Evolutionary conservation across 2,329 filamentous ascomycete species (phyloP).

Genomic region (Ophiostoma fasciatum): DNA sequence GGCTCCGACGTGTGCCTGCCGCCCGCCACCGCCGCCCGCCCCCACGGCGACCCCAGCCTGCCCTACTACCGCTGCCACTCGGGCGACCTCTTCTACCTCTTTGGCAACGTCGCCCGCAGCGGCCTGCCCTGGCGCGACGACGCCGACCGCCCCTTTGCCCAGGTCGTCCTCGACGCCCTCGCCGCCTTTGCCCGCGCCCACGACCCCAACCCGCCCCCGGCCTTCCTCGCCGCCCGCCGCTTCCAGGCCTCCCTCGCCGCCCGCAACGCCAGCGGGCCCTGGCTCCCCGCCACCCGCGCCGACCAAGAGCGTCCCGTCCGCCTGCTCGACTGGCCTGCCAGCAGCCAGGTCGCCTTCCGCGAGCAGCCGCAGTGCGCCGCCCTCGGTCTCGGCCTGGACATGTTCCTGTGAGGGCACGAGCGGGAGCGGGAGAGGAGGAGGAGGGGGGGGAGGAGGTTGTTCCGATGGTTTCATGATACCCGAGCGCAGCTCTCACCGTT

Average conservation of each 20-base stretch:
- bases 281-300: constrained; percentile 22
- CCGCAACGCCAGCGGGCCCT: constrained; percentile 16
- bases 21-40: constrained; percentile 20
- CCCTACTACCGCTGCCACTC: constrained; percentile 41
- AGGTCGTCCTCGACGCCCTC: constrained; percentile 31
- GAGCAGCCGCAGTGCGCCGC: constrained; percentile 36
- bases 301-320: constrained; percentile 24
- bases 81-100: constrained; percentile 38
- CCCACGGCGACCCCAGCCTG: constrained; percentile 25
- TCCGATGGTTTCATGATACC: too few relatives aligned
- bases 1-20: constrained; percentile 33
- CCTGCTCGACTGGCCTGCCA: constrained; percentile 28
- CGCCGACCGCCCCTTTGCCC: constrained; percentile 22
- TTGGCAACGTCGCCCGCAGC: constrained; percentile 32
- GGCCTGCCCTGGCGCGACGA: constrained; percentile 30
- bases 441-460: too few relatives aligned
- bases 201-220: constrained; percentile 33
- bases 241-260: constrained; percentile 19
- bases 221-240: constrained; percentile 28
- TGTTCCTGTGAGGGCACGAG: constrained; percentile 24
- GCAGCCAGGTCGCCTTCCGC: constrained; percentile 23
- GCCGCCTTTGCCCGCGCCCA: constrained; percentile 33
- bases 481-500: too few relatives aligned
- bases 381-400: constrained; percentile 28
- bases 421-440: too few relatives aligned